Evolutionary conservation across 2,329 filamentous ascomycete species (phyloP).

Genomic region (Colletotrichum destructivum): DNA sequence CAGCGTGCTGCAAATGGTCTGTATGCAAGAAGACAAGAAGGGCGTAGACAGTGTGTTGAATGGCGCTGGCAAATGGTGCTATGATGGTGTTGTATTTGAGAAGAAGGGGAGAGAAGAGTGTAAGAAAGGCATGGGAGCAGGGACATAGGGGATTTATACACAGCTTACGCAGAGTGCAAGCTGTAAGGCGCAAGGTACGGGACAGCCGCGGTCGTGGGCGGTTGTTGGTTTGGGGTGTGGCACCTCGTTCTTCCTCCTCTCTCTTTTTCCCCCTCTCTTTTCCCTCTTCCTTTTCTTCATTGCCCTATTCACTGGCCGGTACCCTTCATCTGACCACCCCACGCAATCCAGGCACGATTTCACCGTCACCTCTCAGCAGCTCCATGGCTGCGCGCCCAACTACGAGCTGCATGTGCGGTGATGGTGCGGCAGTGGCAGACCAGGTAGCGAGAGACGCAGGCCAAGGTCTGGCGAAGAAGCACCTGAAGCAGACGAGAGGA

Average conservation of each 20-base stretch:
- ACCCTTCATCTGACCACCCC: background rate
- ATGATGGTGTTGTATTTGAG: background rate
- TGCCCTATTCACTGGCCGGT: background rate
- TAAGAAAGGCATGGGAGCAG: background rate
- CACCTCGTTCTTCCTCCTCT: background rate
- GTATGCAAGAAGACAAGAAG: background rate
- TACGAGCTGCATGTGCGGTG: background rate
- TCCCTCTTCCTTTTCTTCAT: background rate
- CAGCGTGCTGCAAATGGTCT: background rate
- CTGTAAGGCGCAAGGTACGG: background rate
- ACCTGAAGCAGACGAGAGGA: too few relatives aligned
- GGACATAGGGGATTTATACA: constrained; percentile 1
- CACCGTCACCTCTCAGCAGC: background rate
- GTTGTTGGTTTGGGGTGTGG: background rate
- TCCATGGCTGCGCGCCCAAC: background rate
- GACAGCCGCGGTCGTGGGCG: background rate
- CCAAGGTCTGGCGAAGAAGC: background rate
- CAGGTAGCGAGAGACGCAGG: background rate
- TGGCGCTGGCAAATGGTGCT: background rate
- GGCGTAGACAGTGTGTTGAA: background rate
- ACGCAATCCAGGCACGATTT: background rate
- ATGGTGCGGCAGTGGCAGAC: background rate
- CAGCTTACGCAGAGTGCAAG: background rate
- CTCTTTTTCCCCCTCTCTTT: background rate
- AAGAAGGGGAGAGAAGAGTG: background rate